A percentile compares a stretch with the other conserved stretches of the same genome.
These are phyloP conservation scores for Halteria grandinella DNA, from an alignment of 73 alveolate species.

Conservation along the genomic window DNA sequence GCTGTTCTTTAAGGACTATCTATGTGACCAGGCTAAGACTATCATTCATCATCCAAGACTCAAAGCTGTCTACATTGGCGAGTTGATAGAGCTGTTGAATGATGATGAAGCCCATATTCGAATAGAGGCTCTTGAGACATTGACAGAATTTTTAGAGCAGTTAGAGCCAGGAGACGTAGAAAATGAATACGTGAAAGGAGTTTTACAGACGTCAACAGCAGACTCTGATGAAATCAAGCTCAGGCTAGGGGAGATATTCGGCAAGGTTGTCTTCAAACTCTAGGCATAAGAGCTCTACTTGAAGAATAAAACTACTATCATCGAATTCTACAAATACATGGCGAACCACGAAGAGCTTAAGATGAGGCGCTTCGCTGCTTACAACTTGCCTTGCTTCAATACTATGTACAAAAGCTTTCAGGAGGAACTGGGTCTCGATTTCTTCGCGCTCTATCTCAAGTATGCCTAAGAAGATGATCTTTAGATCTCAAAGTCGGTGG, in stretches of 20 bases:
- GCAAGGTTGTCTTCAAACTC: background rate
- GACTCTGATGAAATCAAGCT: conserved; percentile 8
- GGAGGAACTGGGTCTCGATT: background rate
- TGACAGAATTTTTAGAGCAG: conserved; percentile 17
- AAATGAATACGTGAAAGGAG: background rate
- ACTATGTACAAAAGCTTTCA: background rate
- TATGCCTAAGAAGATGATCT: conserved; percentile 1
- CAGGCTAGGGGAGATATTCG: conserved; percentile 10
- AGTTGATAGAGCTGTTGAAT: conserved; percentile 25
- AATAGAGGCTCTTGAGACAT: conserved; percentile 39
- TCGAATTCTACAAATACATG: background rate
- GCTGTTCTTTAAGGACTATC: conserved; percentile 20
- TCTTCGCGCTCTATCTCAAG: background rate
- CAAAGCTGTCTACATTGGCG: background rate
- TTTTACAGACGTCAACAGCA: background rate
- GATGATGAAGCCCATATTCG: conserved; percentile 36
- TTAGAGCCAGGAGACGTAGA: background rate
- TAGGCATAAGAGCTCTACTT: background rate
- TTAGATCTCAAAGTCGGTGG: background rate
- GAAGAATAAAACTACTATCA: background rate
- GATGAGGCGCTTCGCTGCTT: conserved; percentile 35
- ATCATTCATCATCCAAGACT: background rate
- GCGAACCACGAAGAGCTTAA: conserved; percentile 1
- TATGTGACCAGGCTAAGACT: background rate
- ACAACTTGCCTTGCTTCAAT: conserved; percentile 17